Percentiles rank a stretch among this genome's conserved stretches.
Conservation (phyloP, 2,329 filamentous ascomycete genomes). For the Raffaelea ambrosiae region DNA sequence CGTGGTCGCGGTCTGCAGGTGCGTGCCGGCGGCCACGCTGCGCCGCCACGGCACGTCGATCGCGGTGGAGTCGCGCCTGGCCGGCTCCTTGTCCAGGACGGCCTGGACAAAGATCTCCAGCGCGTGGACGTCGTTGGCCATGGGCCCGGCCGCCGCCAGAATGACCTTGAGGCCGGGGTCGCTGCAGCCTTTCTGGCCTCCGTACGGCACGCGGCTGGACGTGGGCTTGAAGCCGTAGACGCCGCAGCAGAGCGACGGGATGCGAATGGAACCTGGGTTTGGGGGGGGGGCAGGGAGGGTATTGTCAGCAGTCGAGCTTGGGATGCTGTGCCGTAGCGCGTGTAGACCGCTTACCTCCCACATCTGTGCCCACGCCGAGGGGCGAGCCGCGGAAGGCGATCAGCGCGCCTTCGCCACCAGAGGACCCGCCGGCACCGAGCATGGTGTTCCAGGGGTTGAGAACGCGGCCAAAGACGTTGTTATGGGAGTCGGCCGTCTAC, state of each 20-base stretch:
- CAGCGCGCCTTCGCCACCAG: slow-evolving; percentile 28
- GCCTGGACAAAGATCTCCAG: slow-evolving; percentile 4
- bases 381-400: slow-evolving; percentile 23
- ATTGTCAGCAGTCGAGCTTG: too few relatives aligned
- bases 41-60: slow-evolving; percentile 6
- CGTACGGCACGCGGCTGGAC: slow-evolving; percentile 9
- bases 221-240: slow-evolving; percentile 23
- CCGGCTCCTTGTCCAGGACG: slow-evolving; percentile 6
- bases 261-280: slow-evolving; percentile 13
- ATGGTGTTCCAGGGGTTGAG: slow-evolving; percentile 25
- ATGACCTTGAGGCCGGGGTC: slow-evolving; percentile 10
- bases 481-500: slow-evolving; percentile 23
- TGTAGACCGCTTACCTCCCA: too few relatives aligned
- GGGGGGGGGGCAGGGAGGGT: too few relatives aligned
- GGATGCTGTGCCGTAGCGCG: too few relatives aligned
- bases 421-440: slow-evolving; percentile 25
- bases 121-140: slow-evolving; percentile 7
- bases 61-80: slow-evolving; percentile 9
- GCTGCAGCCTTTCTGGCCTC: slow-evolving; percentile 9
- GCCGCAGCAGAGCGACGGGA: slow-evolving; percentile 23
- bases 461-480: slow-evolving; percentile 27
- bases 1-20: too few relatives aligned
- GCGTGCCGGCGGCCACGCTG: slow-evolving; percentile 9
- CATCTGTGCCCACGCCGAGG: slow-evolving; percentile 38
- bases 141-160: slow-evolving; percentile 7